A percentile compares a stretch with the other conserved stretches of the same genome.
Evolutionary conservation across 805 yeast genomes (phyloP).

Genomic region (Ogataea methylovora): DNA sequence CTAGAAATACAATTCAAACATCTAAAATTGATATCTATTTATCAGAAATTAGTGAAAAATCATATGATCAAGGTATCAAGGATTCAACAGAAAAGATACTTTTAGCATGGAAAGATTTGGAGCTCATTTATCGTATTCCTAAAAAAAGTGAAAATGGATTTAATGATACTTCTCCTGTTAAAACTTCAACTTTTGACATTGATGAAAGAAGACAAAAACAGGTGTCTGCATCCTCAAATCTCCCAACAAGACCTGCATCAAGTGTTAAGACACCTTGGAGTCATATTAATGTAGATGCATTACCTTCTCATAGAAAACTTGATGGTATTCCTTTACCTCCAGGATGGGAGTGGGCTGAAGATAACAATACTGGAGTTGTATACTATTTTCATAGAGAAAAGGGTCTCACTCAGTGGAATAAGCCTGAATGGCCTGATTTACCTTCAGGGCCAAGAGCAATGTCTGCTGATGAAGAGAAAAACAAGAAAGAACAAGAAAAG

Average conservation of each 20-base stretch:
- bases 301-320: conserved; percentile 13
- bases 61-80: conserved; percentile 21
- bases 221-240: not conserved
- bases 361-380: conserved; percentile 32
- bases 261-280: conserved; percentile 12
- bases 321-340: conserved; percentile 38
- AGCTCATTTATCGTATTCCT: conserved; percentile 82
- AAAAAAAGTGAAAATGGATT: conserved; percentile 36
- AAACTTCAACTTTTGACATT: not conserved
- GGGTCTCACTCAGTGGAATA: conserved; percentile 51
- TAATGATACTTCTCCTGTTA: not conserved
- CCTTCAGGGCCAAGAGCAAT: conserved; percentile 11
- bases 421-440: conserved; percentile 29
- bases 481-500: conserved; percentile 24
- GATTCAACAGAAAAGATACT: conserved; percentile 38
- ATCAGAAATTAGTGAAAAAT: conserved; percentile 26
- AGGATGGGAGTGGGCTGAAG: conserved; percentile 60
- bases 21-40: conserved; percentile 67
- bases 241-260: not conserved
- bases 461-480: conserved; percentile 13
- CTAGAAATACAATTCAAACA: conserved; percentile 64
- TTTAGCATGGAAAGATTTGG: conserved; percentile 62
- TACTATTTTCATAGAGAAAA: conserved; percentile 50
- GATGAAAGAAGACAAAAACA: conserved; percentile 17
- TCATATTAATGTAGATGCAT: conserved; percentile 5